Percentiles rank a stretch among this genome's conserved stretches.
These are phyloP conservation scores for Physcia stellaris DNA, from an alignment of 495 filamentous ascomycete genomes.

Conservation along the genomic window DNA sequence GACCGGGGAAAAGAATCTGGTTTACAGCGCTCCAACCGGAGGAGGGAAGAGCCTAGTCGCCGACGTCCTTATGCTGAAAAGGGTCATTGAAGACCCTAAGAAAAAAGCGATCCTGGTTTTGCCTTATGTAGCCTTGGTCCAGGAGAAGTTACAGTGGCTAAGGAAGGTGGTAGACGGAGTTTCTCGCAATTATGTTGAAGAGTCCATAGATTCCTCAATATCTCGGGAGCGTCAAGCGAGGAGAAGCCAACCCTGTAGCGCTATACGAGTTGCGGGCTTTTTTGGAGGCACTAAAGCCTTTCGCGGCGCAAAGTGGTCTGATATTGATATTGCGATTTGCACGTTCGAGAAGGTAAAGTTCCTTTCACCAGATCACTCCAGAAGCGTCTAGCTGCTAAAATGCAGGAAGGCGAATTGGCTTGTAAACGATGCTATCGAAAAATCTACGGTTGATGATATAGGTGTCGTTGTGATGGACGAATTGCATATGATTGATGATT, in stretches of 20 bases:
- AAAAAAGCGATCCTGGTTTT: slow-evolving; percentile 67
- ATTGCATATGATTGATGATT: slow-evolving; percentile 71
- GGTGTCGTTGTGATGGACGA: slow-evolving; percentile 65
- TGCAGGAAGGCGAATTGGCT: slow-evolving; percentile 56
- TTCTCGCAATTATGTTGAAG: slow-evolving; percentile 25
- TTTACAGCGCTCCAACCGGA: slow-evolving; percentile 77
- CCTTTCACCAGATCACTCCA: slow-evolving; percentile 2
- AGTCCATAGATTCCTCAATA: slow-evolving; percentile 11
- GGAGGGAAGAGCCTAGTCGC: slow-evolving; percentile 72
- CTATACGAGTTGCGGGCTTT: slow-evolving; percentile 53
- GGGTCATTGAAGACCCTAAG: slow-evolving; percentile 47
- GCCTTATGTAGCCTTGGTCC: slow-evolving; percentile 71
- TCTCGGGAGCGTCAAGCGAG: slow-evolving; percentile 21
- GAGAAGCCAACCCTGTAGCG: slow-evolving; percentile 33
- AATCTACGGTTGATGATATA: slow-evolving; percentile 50
- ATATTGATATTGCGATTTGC: slow-evolving; percentile 69
- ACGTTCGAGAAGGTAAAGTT: slow-evolving; percentile 65
- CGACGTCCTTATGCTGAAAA: slow-evolving; percentile 62
- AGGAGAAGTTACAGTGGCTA: slow-evolving; percentile 71
- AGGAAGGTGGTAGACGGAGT: slow-evolving; percentile 54
- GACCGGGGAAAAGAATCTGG: slow-evolving; percentile 50
- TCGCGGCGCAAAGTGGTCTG: slow-evolving; percentile 53
- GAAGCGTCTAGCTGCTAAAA: neutral
- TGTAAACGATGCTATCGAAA: slow-evolving; percentile 61
- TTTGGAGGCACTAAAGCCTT: slow-evolving; percentile 59